Conservation (phyloP, 805 yeast genomes). For the Lachancea fermentati region DNA sequence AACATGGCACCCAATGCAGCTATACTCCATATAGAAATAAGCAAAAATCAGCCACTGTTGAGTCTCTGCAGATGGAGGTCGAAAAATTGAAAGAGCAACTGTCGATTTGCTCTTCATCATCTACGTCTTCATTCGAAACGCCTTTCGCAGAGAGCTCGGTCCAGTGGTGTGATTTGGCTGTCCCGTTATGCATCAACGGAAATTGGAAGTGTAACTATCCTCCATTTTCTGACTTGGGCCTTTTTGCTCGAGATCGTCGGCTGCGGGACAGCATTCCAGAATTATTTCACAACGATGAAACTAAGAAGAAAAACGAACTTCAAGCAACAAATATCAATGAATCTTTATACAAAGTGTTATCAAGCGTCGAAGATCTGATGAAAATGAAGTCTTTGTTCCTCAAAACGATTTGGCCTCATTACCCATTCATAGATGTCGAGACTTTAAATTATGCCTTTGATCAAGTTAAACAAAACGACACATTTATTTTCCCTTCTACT, state of each 20-base stretch:
- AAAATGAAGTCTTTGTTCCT: not conserved
- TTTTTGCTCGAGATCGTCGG: constrained; percentile 8
- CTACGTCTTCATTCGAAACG: not conserved
- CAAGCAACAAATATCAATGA: not conserved
- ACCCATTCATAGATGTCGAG: constrained; percentile 3
- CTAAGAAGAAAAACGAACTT: not conserved
- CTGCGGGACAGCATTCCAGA: constrained; percentile 1
- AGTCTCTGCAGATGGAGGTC: constrained; percentile 4
- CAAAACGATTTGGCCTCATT: not conserved
- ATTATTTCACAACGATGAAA: constrained; percentile 2
- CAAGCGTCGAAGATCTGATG: not conserved
- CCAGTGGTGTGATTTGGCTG: constrained; percentile 1
- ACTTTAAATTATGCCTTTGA: constrained; percentile 1
- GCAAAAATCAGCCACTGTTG: constrained; percentile 2
- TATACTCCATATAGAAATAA: constrained; percentile 7
- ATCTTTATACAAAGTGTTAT: not conserved
- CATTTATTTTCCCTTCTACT: not conserved
- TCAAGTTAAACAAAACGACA: not conserved
- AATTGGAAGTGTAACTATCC: constrained; percentile 5
- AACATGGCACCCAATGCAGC: constrained; percentile 6
- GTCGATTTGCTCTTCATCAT: not conserved
- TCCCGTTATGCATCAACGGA: constrained; percentile 5
- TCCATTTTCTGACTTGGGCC: constrained; percentile 7
- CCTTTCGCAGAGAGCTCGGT: not conserved
- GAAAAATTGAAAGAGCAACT: constrained; percentile 1